A percentile compares a stretch with the other conserved stretches of the same genome.
Conservation (phyloP, 306 rosid species). For the Crataegus laevigata region DNA sequence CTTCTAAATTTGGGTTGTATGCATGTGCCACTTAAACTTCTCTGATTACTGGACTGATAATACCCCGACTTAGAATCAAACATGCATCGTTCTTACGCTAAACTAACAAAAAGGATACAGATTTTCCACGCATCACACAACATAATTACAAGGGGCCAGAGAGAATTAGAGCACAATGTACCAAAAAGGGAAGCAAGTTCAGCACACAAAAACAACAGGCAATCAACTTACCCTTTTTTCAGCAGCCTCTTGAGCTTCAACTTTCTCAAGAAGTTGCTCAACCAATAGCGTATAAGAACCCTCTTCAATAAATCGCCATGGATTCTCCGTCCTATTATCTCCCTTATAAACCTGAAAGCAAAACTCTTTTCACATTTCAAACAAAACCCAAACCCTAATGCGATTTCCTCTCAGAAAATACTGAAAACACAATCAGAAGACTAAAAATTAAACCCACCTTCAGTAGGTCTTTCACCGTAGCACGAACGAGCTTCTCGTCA, state of each 20-base stretch:
- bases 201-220: background rate
- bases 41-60: too few relatives aligned
- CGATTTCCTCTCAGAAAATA: background rate
- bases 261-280: slow-evolving; percentile 32
- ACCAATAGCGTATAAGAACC: slow-evolving; percentile 34
- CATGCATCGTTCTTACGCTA: too few relatives aligned
- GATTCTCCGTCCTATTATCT: background rate
- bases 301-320: slow-evolving; percentile 50
- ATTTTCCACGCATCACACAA: background rate
- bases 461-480: slow-evolving; percentile 29
- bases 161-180: background rate
- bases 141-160: background rate
- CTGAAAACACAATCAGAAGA: background rate
- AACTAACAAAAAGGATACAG: too few relatives aligned
- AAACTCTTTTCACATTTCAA: background rate
- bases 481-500: slow-evolving; percentile 13
- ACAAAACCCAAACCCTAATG: background rate
- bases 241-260: background rate
- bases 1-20: too few relatives aligned
- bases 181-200: background rate
- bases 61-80: too few relatives aligned
- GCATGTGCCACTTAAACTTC: too few relatives aligned
- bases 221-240: slow-evolving; percentile 9
- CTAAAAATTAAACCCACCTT: slow-evolving; percentile 15
- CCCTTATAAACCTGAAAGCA: slow-evolving; percentile 44